Evolutionary conservation across 305 asterid genomes (phyloP), one percentile per base, ranked within the genome.

Genomic region (Striga hermonthica): DNA sequence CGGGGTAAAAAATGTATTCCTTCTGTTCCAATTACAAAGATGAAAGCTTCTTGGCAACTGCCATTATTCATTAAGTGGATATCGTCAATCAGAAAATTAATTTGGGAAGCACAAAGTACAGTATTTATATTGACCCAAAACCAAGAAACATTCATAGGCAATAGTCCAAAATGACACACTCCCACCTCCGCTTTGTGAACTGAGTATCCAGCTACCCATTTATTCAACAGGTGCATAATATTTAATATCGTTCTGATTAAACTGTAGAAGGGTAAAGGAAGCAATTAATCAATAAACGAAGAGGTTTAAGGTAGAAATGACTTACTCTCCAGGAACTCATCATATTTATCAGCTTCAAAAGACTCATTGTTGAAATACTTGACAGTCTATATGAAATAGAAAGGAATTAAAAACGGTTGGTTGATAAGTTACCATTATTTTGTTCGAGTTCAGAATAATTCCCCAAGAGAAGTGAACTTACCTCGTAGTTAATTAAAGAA

Each of bases 401-500:
- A 72, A 71, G 15, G 44, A 76, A 65, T 55, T 36, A 73, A 61
- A 44, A 49, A 28, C 52, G 67, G 63, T 54, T 63, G 35, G 38
- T 54, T 22, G 64, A 48, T 14, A 68, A 59, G 49, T 28, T 31
- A 66, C 60, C 54, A 47, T 52, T 47, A 70, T 11, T 58, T 48
- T 45, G 68, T 57, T 65, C 49, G 64, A 34, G 37, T 62, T 71
- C 47, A 72, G 48, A 56, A 70, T 9, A 67, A 47, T 57, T 62
- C 44, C 55, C 59, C 61, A 5, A 65, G 11, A 67, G 43, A 68
- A 60, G 65, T 58, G 71, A 70, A 59, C 80, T 73, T 77, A 86
- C 99, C 90, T 93, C 99, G 68, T 93, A 93, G 79, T 93, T 93
- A 60, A 93, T 93, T 75, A 93, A 82, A 55, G 99, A 93, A 79